phyloP scores from a whole-genome alignment of 2,329 filamentous ascomycete species.

The Stemphylium lycopersici region DNA sequence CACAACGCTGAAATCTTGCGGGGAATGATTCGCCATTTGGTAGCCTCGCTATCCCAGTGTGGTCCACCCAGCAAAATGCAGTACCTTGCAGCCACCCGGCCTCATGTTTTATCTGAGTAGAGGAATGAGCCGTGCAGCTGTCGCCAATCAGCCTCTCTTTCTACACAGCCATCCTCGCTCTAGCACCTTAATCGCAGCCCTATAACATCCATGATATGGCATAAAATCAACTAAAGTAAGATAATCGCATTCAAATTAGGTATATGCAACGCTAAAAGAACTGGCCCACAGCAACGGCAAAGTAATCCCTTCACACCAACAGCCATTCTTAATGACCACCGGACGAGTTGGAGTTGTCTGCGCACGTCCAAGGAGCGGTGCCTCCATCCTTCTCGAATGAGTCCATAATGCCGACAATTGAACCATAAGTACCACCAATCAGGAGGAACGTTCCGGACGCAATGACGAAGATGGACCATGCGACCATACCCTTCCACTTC shows the following conservation, averaged over 20 bases:
- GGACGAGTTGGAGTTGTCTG: slow-evolving; percentile 32
- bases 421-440: slow-evolving; percentile 35
- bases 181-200: neutral
- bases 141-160: neutral
- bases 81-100: no score
- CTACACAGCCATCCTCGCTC: neutral
- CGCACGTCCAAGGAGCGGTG: slow-evolving; percentile 31
- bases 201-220: neutral
- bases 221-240: neutral
- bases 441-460: slow-evolving; percentile 29
- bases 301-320: neutral
- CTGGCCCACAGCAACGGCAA: neutral
- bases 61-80: no score
- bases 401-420: slow-evolving; percentile 35
- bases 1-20: no score
- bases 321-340: slow-evolving; percentile 5
- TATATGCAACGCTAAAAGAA: slow-evolving; percentile 4
- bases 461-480: slow-evolving; percentile 34
- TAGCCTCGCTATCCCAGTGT: no score
- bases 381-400: slow-evolving; percentile 32
- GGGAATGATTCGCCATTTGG: no score
- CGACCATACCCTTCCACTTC: slow-evolving; percentile 29
- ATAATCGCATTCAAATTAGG: slow-evolving; percentile 1
- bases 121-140: neutral
- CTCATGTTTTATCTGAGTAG: no score